Conservation (phyloP, 2,329 filamentous ascomycete species). For the Penicillium concentricum region DNA sequence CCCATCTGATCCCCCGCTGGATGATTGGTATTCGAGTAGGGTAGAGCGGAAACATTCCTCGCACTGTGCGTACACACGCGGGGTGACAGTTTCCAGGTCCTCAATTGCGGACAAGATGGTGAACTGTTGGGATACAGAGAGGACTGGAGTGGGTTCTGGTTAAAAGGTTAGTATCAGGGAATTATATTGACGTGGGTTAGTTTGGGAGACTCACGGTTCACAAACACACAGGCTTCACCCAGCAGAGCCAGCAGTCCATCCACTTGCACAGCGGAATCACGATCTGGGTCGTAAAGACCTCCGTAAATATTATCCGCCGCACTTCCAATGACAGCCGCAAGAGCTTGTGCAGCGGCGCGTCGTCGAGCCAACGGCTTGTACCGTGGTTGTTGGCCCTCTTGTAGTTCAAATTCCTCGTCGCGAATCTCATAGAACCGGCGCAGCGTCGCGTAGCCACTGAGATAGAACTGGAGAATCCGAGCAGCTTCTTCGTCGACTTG, state of each 20-base stretch:
- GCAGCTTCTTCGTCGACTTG: constrained; percentile 77
- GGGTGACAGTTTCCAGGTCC: constrained; percentile 73
- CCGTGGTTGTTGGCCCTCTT: constrained; percentile 41
- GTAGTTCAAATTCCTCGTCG: constrained; percentile 58
- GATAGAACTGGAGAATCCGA: constrained; percentile 75
- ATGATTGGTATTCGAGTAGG: constrained; percentile 65
- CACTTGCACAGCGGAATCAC: constrained; percentile 81
- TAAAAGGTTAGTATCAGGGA: constrained; percentile 13
- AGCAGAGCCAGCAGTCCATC: constrained; percentile 82
- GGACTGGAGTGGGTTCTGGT: constrained; percentile 54
- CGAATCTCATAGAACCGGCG: constrained; percentile 88
- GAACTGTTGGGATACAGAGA: constrained; percentile 72
- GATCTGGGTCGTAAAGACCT: constrained; percentile 77
- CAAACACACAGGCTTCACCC: constrained; percentile 77
- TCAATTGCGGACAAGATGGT: constrained; percentile 74
- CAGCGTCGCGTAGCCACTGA: constrained; percentile 89
- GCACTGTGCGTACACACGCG: constrained; percentile 69
- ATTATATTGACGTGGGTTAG: not conserved
- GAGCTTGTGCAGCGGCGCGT: constrained; percentile 67
- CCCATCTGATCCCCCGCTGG: constrained; percentile 33
- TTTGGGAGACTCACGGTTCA: constrained; percentile 53
- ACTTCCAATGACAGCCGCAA: constrained; percentile 81
- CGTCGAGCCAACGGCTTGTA: constrained; percentile 60
- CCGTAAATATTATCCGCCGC: constrained; percentile 89
- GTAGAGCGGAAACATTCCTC: constrained; percentile 77